phyloP scores from a whole-genome alignment of 352 stramenopile species.

The Pythium guiyangense region DNA sequence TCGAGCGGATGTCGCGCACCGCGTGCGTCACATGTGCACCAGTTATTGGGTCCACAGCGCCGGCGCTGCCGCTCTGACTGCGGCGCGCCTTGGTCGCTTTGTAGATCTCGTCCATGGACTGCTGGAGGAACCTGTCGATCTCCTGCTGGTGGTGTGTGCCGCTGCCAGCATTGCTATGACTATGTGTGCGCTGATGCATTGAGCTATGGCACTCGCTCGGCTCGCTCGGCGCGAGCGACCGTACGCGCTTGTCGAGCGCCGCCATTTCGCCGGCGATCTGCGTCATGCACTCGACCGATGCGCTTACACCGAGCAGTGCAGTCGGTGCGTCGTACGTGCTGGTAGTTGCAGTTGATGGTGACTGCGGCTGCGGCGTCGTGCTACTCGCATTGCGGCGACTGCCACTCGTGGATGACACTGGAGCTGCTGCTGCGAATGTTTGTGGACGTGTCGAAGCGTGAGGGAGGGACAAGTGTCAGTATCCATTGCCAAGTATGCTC shows the following conservation, averaged over 20 bases:
- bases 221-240: conserved; percentile 5
- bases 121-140: conserved; percentile 48
- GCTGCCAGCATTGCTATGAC: background rate
- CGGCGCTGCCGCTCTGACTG: background rate
- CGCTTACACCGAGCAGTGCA: background rate
- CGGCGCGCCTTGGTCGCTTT: conserved; percentile 9
- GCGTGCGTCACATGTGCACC: conserved; percentile 51
- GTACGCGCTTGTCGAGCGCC: conserved; percentile 20
- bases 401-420: background rate
- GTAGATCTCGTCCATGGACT: conserved; percentile 44
- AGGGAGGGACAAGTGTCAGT: no score
- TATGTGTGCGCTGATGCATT: background rate
- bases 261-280: conserved; percentile 22
- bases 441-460: background rate
- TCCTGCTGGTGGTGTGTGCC: conserved; percentile 24
- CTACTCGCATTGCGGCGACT: conserved; percentile 1
- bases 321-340: background rate
- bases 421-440: background rate
- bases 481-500: background rate
- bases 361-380: background rate
- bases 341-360: background rate
- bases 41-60: conserved; percentile 21
- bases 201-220: background rate
- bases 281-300: conserved; percentile 14
- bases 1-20: conserved; percentile 61